Evolutionary conservation across 1,284 basidiomycete genomes (phyloP).

Genomic region (Rhizopogon hawkerae): DNA sequence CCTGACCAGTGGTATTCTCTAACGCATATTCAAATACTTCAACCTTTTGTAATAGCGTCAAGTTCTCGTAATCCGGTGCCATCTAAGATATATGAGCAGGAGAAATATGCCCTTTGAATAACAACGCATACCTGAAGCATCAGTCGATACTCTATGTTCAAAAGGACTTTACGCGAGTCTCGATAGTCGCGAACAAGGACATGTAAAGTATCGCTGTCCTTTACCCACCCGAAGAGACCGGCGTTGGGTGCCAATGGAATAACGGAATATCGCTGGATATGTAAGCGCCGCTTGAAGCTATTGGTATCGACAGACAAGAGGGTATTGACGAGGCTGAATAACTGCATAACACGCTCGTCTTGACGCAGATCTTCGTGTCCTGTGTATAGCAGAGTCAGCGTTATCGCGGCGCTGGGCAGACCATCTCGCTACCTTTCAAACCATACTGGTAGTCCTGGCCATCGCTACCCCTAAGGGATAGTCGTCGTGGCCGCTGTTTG

Average conservation of each 20-base stretch:
- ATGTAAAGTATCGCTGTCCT: constrained; percentile 97
- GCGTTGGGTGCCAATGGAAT: constrained; percentile 96
- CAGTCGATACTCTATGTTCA: constrained; percentile 97
- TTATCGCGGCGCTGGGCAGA: neutral
- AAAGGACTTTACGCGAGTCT: constrained; percentile 89
- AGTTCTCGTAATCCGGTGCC: constrained; percentile 97
- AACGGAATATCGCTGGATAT: constrained; percentile 90
- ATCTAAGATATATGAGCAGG: constrained; percentile 50
- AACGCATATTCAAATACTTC: constrained; percentile 99
- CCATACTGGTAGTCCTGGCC: constrained; percentile 90
- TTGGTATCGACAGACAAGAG: constrained; percentile 88
- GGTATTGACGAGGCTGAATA: constrained; percentile 96
- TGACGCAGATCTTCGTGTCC: constrained; percentile 99
- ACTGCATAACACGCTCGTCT: constrained; percentile 99
- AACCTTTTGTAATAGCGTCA: constrained; percentile 94
- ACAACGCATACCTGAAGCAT: constrained; percentile 75
- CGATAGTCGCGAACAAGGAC: constrained; percentile 95
- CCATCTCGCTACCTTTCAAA: constrained; percentile 64
- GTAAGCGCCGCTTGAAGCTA: constrained; percentile 93
- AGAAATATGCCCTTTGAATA: neutral
- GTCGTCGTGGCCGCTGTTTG: constrained; percentile 93
- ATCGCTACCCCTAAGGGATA: constrained; percentile 87
- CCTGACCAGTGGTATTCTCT: constrained; percentile 98
- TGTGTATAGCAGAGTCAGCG: constrained; percentile 20
- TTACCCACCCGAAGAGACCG: constrained; percentile 92